Evolutionary conservation across 2,329 filamentous ascomycete genomes (phyloP), one percentile per base, ranked within the genome.

Genomic region (Penicillium olsonii): DNA sequence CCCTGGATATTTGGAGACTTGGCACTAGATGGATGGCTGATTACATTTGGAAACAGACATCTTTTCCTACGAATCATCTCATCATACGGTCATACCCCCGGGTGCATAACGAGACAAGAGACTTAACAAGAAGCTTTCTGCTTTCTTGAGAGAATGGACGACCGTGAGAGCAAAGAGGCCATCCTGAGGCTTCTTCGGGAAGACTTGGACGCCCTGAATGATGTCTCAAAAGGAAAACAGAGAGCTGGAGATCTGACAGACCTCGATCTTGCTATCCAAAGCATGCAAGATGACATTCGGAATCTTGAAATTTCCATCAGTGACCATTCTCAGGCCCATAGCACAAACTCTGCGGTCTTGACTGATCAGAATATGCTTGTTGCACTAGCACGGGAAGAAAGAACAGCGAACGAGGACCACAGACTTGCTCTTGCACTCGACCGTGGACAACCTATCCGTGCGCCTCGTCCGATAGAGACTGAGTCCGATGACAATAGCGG

Each of bases 351-450:
- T 14, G 53, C 53, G 17, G 29, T 53, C 17, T 44, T 35, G 6
- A 53, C 40, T 2, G 50, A 53, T n/a, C 46, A 53, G 17, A 53
- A 43, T 22, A 4, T 48, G 8, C 37, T 55, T 2, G 18, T 31
- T 9, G 40, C 37, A 2, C 24, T 48, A 5, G 40, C 18, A 22
- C n/a, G 34, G 1, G 41, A 50, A 5, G 53, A 53, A 40, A 42
- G 26, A 1, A 8, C 48, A 34, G 53, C 50, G n/a, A 26, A 42
- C 5, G 37, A 48, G 24, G 53, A 48, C 29, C 50, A 12, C 14
- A 37, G 22, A 19, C 37, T 43, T 34, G 50, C 50, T 11, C 22
- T 38, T 11, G 42, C 18, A 8, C 6, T 45, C 2, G 2, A 9
- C 10, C 22, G 31, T 18, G 42, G 42, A 22, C 33, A 17, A 8